These are phyloP conservation scores for Penicillium sp. DNA, from an alignment of 2,329 filamentous ascomycete genomes.

Conservation along the genomic window DNA sequence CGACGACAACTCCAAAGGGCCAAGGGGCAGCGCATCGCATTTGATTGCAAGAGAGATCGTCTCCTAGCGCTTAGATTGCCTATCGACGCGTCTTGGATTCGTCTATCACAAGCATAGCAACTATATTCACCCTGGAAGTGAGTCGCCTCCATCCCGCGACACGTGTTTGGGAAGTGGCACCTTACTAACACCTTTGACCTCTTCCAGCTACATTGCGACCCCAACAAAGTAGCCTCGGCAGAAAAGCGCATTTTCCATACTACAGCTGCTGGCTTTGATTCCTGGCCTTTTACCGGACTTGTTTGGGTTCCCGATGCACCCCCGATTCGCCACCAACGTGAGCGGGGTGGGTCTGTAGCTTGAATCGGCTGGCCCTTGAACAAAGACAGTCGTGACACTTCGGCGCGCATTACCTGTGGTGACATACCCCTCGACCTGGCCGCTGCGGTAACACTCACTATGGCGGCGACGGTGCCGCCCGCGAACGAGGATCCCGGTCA, in stretches of 20 bases:
- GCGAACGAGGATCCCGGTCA: constrained; percentile 35
- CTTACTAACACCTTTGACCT: constrained; percentile 17
- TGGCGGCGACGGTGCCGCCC: constrained; percentile 44
- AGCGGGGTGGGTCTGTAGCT: constrained; percentile 32
- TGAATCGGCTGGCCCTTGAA: constrained; percentile 23
- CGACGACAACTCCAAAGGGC: constrained; percentile 37
- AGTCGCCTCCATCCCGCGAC: constrained; percentile 18
- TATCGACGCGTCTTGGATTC: constrained; percentile 29
- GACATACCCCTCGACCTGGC: constrained; percentile 34
- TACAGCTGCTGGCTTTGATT: background rate
- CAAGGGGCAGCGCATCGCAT: constrained; percentile 35
- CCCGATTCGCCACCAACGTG: constrained; percentile 24
- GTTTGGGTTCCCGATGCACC: constrained; percentile 22
- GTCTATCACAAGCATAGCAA: constrained; percentile 9
- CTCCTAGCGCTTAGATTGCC: constrained; percentile 14
- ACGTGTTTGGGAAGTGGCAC: constrained; percentile 18
- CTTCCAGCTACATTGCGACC: constrained; percentile 21
- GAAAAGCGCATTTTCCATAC: background rate
- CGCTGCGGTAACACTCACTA: constrained; percentile 38
- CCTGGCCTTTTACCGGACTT: background rate
- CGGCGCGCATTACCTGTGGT: constrained; percentile 8
- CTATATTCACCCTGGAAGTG: constrained; percentile 1
- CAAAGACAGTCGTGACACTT: constrained; percentile 6
- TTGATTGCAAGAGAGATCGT: constrained; percentile 29
- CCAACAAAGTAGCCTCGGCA: constrained; percentile 1